Percentiles rank a stretch among this genome's conserved stretches.
These are phyloP conservation scores for Trichoderma aggressivum DNA, from an alignment of 2,329 filamentous ascomycete genomes.

Conservation along the genomic window DNA sequence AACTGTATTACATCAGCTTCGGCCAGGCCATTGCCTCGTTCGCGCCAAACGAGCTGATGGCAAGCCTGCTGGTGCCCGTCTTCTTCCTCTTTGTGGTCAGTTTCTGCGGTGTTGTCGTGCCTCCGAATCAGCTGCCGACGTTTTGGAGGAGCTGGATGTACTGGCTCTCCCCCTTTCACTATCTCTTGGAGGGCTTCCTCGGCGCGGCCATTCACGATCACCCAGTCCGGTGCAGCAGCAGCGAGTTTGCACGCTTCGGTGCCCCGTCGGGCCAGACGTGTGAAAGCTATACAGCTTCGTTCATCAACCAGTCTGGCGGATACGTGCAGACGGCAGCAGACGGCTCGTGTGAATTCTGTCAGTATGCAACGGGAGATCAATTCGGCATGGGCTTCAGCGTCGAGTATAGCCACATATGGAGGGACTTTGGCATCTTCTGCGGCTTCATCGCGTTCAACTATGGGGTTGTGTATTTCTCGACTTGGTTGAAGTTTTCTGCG, in stretches of 20 bases:
- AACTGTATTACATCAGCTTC: slow-evolving; percentile 62
- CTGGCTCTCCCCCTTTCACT: slow-evolving; percentile 64
- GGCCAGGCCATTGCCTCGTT: slow-evolving; percentile 66
- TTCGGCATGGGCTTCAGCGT: slow-evolving; percentile 60
- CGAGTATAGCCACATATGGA: slow-evolving; percentile 59
- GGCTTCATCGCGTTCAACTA: slow-evolving; percentile 64
- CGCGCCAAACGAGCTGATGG: slow-evolving; percentile 63
- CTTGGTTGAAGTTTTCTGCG: slow-evolving; percentile 39
- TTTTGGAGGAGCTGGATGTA: slow-evolving; percentile 68
- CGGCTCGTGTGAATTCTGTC: slow-evolving; percentile 62
- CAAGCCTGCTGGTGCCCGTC: slow-evolving; percentile 62
- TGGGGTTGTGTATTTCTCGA: slow-evolving; percentile 36
- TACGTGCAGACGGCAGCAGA: slow-evolving; percentile 56
- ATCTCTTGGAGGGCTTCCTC: slow-evolving; percentile 61
- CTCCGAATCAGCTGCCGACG: slow-evolving; percentile 51
- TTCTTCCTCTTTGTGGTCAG: slow-evolving; percentile 68
- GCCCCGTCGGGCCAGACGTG: slow-evolving; percentile 60
- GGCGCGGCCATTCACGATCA: slow-evolving; percentile 53
- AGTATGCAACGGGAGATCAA: slow-evolving; percentile 57
- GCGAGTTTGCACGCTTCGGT: slow-evolving; percentile 59
- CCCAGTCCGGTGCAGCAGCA: slow-evolving; percentile 51
- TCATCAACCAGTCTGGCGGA: slow-evolving; percentile 52
- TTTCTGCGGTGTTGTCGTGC: slow-evolving; percentile 70
- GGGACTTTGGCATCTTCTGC: slow-evolving; percentile 63
- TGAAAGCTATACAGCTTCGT: slow-evolving; percentile 54